These are phyloP conservation scores for Solanum lycopersicoides DNA, from an alignment of 257 asterid genomes.

Conservation along the genomic window DNA sequence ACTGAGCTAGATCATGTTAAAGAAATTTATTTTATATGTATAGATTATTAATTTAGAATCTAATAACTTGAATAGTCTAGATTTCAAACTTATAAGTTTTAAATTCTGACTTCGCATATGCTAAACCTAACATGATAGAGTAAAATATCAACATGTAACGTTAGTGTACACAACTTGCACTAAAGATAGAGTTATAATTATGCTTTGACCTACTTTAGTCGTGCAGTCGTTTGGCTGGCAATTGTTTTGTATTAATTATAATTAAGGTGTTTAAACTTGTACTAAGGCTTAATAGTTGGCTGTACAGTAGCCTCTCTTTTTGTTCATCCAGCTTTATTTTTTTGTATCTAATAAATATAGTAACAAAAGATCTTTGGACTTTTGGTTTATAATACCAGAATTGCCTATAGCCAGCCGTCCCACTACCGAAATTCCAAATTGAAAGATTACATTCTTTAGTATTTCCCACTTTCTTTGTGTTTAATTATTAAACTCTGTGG, in stretches of 20 bases:
- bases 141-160: not conserved
- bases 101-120: too few relatives aligned
- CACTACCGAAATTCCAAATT: conserved; percentile 6
- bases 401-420: not conserved
- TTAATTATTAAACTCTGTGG: conserved; percentile 23
- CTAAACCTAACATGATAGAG: not conserved
- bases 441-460: conserved; percentile 8
- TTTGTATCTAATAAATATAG: not conserved
- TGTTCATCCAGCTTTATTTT: conserved; percentile 3
- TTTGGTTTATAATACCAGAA: not conserved
- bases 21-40: too few relatives aligned
- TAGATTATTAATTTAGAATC: not conserved
- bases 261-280: not conserved
- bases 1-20: not conserved
- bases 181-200: not conserved
- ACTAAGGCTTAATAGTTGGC: not conserved
- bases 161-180: not conserved
- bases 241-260: not conserved
- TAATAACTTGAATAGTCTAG: too few relatives aligned
- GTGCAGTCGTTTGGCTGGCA: not conserved
- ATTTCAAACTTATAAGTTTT: too few relatives aligned
- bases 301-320: conserved; percentile 10
- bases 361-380: not conserved
- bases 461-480: conserved; percentile 20
- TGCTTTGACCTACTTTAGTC: not conserved